Conservation (phyloP, 805 yeast species). For the Myxozyma lipomycoides region DNA sequence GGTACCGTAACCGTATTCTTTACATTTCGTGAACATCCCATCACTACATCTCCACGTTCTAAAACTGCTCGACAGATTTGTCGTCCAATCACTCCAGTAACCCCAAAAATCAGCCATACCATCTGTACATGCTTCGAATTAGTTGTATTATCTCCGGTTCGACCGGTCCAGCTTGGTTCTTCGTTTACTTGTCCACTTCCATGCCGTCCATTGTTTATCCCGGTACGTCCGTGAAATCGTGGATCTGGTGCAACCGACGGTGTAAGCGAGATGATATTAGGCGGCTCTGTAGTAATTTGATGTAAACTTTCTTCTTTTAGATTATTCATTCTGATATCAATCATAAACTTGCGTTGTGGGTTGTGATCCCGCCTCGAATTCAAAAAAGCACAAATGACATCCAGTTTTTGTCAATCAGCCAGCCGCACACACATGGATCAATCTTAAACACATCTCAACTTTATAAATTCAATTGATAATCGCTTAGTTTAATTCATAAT, state of each 20-base stretch:
- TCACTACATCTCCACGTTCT: slow-evolving; percentile 30
- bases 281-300: background rate
- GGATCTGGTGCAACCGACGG: background rate
- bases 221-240: background rate
- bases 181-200: background rate
- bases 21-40: slow-evolving; percentile 26
- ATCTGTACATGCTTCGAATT: slow-evolving; percentile 3
- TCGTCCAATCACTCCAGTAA: slow-evolving; percentile 32
- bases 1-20: slow-evolving; percentile 13
- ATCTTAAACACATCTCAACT: too few relatives aligned
- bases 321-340: background rate
- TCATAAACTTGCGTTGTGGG: background rate
- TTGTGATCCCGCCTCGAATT: background rate
- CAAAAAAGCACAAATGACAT: too few relatives aligned
- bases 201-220: background rate
- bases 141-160: background rate
- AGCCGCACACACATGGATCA: too few relatives aligned
- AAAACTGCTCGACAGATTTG: slow-evolving; percentile 28
- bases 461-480: too few relatives aligned
- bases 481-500: too few relatives aligned
- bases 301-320: background rate
- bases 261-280: background rate
- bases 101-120: slow-evolving; percentile 32
- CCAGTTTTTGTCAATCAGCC: too few relatives aligned
- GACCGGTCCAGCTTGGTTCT: background rate